A percentile compares a stretch with the other conserved stretches of the same genome.
These are phyloP conservation scores for Aquanectria penicillioides DNA, from an alignment of 2,329 filamentous ascomycete genomes.

Conservation along the genomic window DNA sequence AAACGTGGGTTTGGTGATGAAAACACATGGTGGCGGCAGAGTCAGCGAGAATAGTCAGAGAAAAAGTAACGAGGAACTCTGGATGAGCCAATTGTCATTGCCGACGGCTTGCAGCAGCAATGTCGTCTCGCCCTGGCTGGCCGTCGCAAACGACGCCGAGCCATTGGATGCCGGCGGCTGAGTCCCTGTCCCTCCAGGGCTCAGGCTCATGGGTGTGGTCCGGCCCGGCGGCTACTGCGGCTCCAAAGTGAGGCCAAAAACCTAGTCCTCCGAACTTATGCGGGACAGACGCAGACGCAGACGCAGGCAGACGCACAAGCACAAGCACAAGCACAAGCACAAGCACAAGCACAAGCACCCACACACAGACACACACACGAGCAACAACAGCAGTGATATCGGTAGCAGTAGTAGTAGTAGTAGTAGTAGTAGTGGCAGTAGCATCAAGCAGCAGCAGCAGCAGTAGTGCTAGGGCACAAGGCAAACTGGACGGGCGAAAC, in stretches of 20 bases:
- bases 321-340: too few species aligned
- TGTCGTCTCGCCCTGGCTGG: neutral
- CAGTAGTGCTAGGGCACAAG: too few species aligned
- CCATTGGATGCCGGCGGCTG: neutral
- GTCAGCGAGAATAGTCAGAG: neutral
- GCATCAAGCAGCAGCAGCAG: too few species aligned
- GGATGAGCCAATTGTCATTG: slow-evolving; percentile 9
- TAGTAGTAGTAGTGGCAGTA: too few species aligned
- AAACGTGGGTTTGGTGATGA: neutral
- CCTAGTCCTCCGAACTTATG: slow-evolving; percentile 25
- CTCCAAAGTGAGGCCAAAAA: slow-evolving; percentile 30
- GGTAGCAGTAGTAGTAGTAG: too few species aligned
- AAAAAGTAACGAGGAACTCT: neutral
- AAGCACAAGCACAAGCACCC: too few species aligned
- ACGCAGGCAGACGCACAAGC: too few species aligned
- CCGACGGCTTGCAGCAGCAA: slow-evolving; percentile 18
- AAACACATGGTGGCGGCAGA: slow-evolving; percentile 17
- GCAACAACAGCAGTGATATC: too few species aligned
- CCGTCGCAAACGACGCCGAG: neutral
- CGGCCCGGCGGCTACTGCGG: slow-evolving; percentile 45
- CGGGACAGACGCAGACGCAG: too few species aligned
- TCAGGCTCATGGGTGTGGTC: slow-evolving; percentile 34
- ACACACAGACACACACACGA: too few species aligned
- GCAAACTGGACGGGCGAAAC: too few species aligned
- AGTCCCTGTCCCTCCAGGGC: too few species aligned